A percentile compares a stretch with the other conserved stretches of the same genome.
Conservation (phyloP, 1,139 yeast species). For the Torulaspora globosa region DNA sequence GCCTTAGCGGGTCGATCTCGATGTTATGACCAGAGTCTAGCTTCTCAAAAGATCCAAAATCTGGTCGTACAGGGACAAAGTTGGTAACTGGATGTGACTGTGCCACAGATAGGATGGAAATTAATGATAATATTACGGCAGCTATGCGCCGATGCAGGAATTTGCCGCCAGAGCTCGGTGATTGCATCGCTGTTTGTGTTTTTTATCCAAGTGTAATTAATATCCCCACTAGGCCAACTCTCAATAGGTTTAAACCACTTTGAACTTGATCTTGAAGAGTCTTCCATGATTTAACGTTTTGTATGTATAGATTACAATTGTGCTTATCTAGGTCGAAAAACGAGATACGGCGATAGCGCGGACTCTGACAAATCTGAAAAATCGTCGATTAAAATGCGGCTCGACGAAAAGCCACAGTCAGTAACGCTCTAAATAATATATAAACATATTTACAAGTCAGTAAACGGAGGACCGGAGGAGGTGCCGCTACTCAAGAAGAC, state of each 20-base stretch:
- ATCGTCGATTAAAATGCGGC: neutral
- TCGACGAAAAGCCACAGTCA: conserved; percentile 2
- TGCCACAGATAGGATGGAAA: neutral
- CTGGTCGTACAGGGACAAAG: neutral
- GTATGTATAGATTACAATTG: neutral
- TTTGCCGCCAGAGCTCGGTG: neutral
- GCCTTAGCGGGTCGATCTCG: conserved; percentile 32
- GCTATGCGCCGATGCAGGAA: neutral
- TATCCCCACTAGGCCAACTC: neutral
- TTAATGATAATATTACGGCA: neutral
- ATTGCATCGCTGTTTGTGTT: neutral
- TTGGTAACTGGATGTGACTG: neutral
- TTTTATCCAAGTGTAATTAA: neutral
- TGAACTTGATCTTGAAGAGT: neutral
- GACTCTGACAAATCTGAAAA: neutral
- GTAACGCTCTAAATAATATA: conserved; percentile 4
- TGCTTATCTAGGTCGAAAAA: neutral
- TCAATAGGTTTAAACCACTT: neutral
- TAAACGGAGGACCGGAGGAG: neutral
- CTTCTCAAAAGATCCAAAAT: conserved; percentile 1
- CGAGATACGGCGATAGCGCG: neutral
- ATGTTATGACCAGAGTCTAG: conserved; percentile 29
- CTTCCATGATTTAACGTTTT: neutral
- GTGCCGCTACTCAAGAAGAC: conserved; percentile 59
- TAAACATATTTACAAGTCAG: conserved; percentile 10